Conservation (phyloP, 768 basidiomycete genomes). For the Suillus subaureus region DNA sequence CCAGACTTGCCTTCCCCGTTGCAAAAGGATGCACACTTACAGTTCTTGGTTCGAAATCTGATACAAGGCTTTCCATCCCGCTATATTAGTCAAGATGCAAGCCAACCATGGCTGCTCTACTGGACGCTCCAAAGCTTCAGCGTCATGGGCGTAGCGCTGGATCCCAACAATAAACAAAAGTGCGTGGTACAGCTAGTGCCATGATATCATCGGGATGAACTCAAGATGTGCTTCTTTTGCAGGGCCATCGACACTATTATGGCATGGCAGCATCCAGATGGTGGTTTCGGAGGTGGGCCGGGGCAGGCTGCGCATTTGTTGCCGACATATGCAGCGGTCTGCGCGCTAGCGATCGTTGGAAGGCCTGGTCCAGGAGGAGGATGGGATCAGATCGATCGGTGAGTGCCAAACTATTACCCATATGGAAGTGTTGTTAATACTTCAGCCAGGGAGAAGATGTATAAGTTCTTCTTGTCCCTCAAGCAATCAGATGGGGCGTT, state of each 20-base stretch:
- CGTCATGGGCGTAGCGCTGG: constrained; percentile 73
- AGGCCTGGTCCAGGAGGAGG: constrained; percentile 71
- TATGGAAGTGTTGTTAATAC: neutral
- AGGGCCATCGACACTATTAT: constrained; percentile 84
- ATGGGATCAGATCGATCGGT: constrained; percentile 89
- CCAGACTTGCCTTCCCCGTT: constrained; percentile 40
- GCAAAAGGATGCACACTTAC: constrained; percentile 67
- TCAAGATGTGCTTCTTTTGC: constrained; percentile 4
- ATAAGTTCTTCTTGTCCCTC: constrained; percentile 87
- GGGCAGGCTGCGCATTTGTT: constrained; percentile 87
- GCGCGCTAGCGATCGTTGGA: constrained; percentile 81
- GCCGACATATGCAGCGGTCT: constrained; percentile 88
- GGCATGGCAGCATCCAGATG: constrained; percentile 79
- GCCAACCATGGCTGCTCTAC: constrained; percentile 93
- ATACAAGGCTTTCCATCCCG: constrained; percentile 78
- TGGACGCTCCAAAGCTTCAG: constrained; percentile 91
- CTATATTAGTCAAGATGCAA: constrained; percentile 88
- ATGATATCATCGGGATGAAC: neutral
- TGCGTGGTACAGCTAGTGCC: constrained; percentile 35
- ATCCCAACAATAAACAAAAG: constrained; percentile 78
- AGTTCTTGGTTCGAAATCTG: constrained; percentile 73
- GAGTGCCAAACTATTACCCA: constrained; percentile 17
- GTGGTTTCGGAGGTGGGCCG: constrained; percentile 92
- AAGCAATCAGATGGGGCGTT: constrained; percentile 96
- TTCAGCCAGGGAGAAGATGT: constrained; percentile 67